A percentile compares a stretch with the other conserved stretches of the same genome.
phyloP scores from a whole-genome alignment of 345 rosid species.

The Eucalyptus fibrosa region DNA sequence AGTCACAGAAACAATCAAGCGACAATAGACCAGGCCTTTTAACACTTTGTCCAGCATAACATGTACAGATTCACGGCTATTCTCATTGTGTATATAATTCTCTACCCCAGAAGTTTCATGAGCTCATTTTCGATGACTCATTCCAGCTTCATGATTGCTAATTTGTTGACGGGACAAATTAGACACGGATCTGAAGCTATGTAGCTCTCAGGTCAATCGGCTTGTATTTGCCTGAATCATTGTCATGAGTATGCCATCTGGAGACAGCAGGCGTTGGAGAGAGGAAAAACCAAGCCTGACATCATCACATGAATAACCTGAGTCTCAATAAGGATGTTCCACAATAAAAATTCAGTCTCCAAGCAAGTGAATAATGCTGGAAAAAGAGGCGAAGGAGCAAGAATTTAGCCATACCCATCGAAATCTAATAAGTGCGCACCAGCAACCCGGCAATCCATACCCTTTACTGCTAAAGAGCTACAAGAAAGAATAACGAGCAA shows the following conservation, averaged over 20 bases:
- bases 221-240: constrained; percentile 8
- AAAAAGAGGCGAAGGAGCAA: neutral
- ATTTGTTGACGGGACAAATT: neutral
- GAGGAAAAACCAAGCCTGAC: constrained; percentile 32
- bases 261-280: constrained; percentile 34
- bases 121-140: neutral
- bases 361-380: neutral
- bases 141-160: neutral
- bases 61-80: neutral
- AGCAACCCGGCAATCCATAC: constrained; percentile 35
- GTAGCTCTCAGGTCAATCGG: neutral
- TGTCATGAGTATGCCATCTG: constrained; percentile 24
- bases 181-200: neutral
- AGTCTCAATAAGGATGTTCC: neutral
- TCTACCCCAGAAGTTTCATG: neutral
- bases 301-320: neutral
- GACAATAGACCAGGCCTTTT: neutral
- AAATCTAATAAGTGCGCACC: constrained; percentile 35
- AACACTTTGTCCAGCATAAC: neutral
- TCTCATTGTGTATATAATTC: neutral
- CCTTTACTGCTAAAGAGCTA: constrained; percentile 30
- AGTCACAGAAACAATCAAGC: neutral
- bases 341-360: neutral
- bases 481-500: neutral
- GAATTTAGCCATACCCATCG: constrained; percentile 30